phyloP scores from a whole-genome alignment of 2,329 filamentous ascomycete genomes.

The Blumeria graminis region DNA sequence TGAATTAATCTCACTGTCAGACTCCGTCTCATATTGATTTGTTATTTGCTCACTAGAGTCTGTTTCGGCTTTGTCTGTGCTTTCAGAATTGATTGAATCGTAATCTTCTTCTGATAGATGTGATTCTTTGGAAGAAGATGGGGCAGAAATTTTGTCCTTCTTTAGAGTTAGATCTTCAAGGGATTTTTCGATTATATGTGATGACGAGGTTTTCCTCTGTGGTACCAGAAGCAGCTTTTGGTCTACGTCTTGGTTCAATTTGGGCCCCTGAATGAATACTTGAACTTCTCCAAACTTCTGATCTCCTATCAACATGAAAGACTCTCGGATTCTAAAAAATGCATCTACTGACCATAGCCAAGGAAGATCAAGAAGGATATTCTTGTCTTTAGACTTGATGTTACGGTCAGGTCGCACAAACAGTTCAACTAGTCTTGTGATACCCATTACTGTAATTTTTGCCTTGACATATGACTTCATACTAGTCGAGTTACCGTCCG shows the following conservation, averaged over 20 bases:
- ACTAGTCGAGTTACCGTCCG: neutral
- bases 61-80: neutral
- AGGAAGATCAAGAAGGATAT: neutral
- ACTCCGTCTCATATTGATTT: neutral
- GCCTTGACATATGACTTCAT: neutral
- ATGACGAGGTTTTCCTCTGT: neutral
- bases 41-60: neutral
- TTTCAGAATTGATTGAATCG: neutral
- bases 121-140: neutral
- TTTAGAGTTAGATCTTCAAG: neutral
- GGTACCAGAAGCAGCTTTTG: neutral
- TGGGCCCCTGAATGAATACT: neutral
- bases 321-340: neutral
- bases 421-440: neutral
- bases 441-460: neutral
- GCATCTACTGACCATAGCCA: neutral
- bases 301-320: neutral
- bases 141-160: neutral
- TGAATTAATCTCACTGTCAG: neutral
- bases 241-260: neutral
- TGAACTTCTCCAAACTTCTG: neutral
- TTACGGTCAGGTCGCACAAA: neutral
- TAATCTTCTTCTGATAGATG: neutral
- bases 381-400: neutral
- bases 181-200: neutral